Conservation (phyloP, 2,329 filamentous ascomycete species). For the Rhinocladiella similis region DNA sequence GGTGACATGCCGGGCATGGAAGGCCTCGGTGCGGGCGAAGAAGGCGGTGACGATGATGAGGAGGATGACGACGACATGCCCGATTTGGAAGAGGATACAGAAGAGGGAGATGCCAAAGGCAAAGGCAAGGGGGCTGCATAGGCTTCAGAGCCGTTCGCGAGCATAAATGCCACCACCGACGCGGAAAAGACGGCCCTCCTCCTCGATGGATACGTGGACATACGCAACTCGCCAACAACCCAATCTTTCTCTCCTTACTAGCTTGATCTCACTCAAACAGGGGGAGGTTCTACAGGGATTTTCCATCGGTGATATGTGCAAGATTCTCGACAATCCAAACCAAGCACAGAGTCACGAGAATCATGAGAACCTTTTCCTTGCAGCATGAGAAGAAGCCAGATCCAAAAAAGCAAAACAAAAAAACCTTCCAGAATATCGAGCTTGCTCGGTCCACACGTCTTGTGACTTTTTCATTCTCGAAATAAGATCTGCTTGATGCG, state of each 20-base stretch:
- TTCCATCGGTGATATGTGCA: too few relatives aligned
- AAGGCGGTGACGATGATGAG: constrained; percentile 58
- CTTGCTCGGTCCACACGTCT: neutral
- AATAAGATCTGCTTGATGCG: neutral
- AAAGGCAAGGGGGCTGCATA: constrained; percentile 31
- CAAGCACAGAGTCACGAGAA: too few relatives aligned
- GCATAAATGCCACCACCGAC: too few relatives aligned
- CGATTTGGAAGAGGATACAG: constrained; percentile 41
- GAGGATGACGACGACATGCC: constrained; percentile 36
- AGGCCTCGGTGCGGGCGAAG: constrained; percentile 40
- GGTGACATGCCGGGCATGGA: constrained; percentile 41
- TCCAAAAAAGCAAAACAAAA: neutral
- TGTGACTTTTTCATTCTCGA: neutral
- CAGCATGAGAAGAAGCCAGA: too few relatives aligned
- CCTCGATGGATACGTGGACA: too few relatives aligned
- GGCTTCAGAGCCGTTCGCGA: neutral
- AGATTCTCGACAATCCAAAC: too few relatives aligned
- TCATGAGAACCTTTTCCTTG: too few relatives aligned
- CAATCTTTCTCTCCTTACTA: too few relatives aligned
- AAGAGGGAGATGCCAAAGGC: constrained; percentile 37
- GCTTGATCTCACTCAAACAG: too few relatives aligned
- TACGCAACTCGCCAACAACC: too few relatives aligned
- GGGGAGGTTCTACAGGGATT: too few relatives aligned
- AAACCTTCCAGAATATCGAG: neutral
- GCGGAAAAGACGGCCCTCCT: too few relatives aligned